Evolutionary conservation across 371 early-diverging fungal species (phyloP).

Genomic region (Syncephalastrum monosporum): DNA sequence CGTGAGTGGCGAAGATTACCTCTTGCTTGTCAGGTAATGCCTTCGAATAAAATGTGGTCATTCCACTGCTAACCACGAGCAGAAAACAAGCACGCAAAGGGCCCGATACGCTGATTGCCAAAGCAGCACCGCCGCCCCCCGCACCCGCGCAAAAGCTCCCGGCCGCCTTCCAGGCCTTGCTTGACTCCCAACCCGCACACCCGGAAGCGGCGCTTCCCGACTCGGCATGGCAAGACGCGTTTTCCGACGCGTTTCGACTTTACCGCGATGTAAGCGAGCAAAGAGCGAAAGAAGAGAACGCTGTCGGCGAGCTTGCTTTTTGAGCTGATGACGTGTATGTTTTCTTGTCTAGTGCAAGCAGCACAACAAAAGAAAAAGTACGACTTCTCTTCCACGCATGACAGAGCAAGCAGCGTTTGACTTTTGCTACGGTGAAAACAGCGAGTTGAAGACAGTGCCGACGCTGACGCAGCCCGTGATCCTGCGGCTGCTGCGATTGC

Average conservation of each 20-base stretch:
- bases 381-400: too few species aligned
- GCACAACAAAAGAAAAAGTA: too few species aligned
- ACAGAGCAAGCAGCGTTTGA: too few species aligned
- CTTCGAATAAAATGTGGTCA: not conserved
- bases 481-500: slow-evolving; percentile 20
- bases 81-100: slow-evolving; percentile 39
- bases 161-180: too few species aligned
- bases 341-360: too few species aligned
- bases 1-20: slow-evolving; percentile 46
- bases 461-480: slow-evolving; percentile 6
- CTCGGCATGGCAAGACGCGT: slow-evolving; percentile 29
- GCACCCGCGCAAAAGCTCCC: too few species aligned
- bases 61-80: not conserved
- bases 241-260: slow-evolving; percentile 20
- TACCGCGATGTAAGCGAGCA: slow-evolving; percentile 25
- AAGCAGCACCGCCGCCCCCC: slow-evolving; percentile 23
- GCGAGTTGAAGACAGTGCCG: too few species aligned
- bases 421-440: too few species aligned
- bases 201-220: slow-evolving; percentile 11
- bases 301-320: too few species aligned
- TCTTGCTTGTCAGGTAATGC: slow-evolving; percentile 42
- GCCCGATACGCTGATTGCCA: slow-evolving; percentile 24
- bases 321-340: too few species aligned
- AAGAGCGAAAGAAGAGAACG: too few species aligned
- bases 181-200: not conserved